phyloP scores from a whole-genome alignment of 129 eudicot species.

The Flaveria ramosissima region DNA sequence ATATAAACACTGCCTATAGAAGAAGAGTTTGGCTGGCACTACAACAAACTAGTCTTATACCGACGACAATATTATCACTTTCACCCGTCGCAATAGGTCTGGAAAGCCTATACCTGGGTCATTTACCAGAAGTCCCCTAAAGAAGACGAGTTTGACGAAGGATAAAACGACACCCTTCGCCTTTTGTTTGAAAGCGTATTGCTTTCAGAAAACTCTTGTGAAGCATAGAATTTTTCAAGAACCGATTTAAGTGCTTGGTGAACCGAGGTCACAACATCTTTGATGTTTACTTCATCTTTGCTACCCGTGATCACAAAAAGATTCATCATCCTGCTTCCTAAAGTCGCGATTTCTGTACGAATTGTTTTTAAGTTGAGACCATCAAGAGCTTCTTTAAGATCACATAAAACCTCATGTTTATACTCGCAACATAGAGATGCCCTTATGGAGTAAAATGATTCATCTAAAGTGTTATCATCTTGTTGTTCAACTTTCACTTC shows the following conservation, averaged over 20 bases:
- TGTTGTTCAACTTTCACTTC: conserved; percentile 77
- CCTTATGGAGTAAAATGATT: conserved; percentile 41
- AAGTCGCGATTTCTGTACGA: conserved; percentile 70
- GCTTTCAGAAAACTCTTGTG: conserved; percentile 61
- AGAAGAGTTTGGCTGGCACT: conserved; percentile 40
- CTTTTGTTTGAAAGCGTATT: conserved; percentile 57
- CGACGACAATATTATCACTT: too few species aligned
- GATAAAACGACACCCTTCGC: conserved; percentile 62
- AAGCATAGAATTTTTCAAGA: conserved; percentile 77
- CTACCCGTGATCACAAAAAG: conserved; percentile 54
- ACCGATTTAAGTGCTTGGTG: conserved; percentile 66
- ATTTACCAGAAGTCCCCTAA: conserved; percentile 62
- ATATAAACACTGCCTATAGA: conserved; percentile 43
- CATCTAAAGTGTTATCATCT: conserved; percentile 33
- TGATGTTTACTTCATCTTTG: conserved; percentile 46
- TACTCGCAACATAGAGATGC: conserved; percentile 80
- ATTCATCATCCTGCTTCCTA: conserved; percentile 70
- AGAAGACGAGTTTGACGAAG: conserved; percentile 54
- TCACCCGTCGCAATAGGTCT: too few species aligned
- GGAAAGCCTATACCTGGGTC: neutral
- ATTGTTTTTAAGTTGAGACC: conserved; percentile 57
- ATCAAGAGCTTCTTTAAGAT: conserved; percentile 61
- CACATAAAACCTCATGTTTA: conserved; percentile 66
- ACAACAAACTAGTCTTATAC: too few species aligned
- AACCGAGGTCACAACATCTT: conserved; percentile 46